phyloP scores from a whole-genome alignment of 768 basidiomycete genomes.

The Tulasnella sp. region DNA sequence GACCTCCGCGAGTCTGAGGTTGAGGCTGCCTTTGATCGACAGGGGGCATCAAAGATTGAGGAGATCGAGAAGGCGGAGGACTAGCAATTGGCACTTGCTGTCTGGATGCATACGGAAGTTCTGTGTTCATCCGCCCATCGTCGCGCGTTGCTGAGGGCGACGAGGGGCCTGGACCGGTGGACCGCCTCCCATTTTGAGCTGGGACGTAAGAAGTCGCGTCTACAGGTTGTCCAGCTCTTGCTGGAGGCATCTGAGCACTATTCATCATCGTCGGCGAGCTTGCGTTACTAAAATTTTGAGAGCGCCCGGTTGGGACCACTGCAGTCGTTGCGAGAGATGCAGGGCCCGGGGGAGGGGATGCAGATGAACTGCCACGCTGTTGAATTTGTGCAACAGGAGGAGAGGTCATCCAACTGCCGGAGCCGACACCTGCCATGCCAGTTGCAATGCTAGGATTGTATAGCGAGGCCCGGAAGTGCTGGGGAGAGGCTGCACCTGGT shows the following conservation, averaged over 20 bases:
- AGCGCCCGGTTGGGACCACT: not conserved
- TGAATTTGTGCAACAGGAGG: not conserved
- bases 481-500: constrained; percentile 8
- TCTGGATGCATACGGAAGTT: not conserved
- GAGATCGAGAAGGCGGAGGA: not conserved
- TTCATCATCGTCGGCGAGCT: not conserved
- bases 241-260: not conserved
- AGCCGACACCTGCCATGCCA: constrained; percentile 7
- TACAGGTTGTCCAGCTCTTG: not conserved
- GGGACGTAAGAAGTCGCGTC: not conserved
- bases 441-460: not conserved
- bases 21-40: not conserved
- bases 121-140: not conserved
- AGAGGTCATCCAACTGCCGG: constrained; percentile 1
- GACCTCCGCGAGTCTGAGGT: constrained; percentile 6
- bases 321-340: not conserved
- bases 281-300: not conserved
- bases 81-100: not conserved
- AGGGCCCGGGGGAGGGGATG: constrained; percentile 2
- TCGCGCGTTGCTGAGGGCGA: not conserved
- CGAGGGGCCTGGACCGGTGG: not conserved
- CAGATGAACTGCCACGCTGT: not conserved
- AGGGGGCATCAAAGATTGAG: constrained; percentile 7
- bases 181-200: not conserved
- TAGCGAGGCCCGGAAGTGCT: not conserved